Conservation (phyloP, 208 protist species). For the Leptomonas seymouri region DNA sequence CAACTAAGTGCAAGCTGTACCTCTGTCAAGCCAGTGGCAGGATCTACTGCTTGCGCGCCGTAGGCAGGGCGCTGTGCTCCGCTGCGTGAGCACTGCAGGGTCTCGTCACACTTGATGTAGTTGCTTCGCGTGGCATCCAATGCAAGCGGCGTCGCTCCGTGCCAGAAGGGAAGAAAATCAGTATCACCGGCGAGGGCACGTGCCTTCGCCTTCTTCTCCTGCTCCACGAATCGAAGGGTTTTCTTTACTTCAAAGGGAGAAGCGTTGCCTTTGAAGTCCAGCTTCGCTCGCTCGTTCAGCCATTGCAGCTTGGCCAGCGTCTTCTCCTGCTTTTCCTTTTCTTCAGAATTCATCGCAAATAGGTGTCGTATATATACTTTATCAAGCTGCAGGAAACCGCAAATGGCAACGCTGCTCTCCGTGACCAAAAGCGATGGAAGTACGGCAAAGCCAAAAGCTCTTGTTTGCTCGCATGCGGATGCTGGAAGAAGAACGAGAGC, state of each 20-base stretch:
- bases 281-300: constrained; percentile 67
- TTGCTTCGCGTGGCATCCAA: constrained; percentile 50
- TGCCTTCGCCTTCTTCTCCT: constrained; percentile 30
- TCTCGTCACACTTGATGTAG: constrained; percentile 48
- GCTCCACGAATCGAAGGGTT: constrained; percentile 64
- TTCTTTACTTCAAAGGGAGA: constrained; percentile 66
- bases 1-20: constrained; percentile 73
- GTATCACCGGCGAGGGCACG: constrained; percentile 42
- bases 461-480: too few species aligned
- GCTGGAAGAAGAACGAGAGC: too few species aligned
- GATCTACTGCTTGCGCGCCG: constrained; percentile 55
- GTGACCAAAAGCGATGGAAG: too few species aligned
- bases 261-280: constrained; percentile 86
- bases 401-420: too few species aligned
- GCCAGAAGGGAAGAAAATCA: constrained; percentile 77
- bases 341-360: constrained; percentile 30
- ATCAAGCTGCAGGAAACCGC: too few species aligned
- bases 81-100: constrained; percentile 30
- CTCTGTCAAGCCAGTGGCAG: constrained; percentile 61
- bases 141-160: constrained; percentile 44
- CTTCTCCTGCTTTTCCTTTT: constrained; percentile 55
- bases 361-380: not conserved
- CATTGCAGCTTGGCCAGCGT: constrained; percentile 76
- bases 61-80: constrained; percentile 8
- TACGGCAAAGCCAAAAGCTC: too few species aligned